Evolutionary conservation across 176 grass and related monocot species (phyloP).

Genomic region (Rhynchospora breviuscula): DNA sequence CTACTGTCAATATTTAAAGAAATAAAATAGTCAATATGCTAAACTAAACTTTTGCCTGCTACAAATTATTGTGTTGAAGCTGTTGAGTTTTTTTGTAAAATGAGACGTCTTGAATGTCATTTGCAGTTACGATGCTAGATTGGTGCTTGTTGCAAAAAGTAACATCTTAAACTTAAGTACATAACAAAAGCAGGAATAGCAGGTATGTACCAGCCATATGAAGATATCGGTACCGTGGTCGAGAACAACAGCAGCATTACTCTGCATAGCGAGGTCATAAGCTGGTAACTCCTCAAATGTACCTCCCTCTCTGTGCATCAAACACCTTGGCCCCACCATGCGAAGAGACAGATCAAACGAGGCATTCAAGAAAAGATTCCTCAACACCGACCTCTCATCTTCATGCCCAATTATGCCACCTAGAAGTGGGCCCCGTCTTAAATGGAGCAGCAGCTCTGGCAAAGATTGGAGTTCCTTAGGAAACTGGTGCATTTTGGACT

Average conservation of each 20-base stretch:
- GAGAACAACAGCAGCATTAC: slow-evolving; percentile 77
- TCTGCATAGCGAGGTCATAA: slow-evolving; percentile 96
- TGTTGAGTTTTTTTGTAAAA: neutral
- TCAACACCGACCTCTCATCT: slow-evolving; percentile 88
- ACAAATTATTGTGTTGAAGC: neutral
- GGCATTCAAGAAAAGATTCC: slow-evolving; percentile 78
- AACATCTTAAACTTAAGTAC: slow-evolving; percentile 3
- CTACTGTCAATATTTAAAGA: neutral
- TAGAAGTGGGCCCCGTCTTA: slow-evolving; percentile 89
- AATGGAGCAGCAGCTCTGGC: slow-evolving; percentile 89
- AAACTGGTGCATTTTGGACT: slow-evolving; percentile 73
- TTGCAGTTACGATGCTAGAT: neutral
- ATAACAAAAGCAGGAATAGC: neutral
- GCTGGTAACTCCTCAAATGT: slow-evolving; percentile 93
- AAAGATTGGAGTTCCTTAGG: slow-evolving; percentile 78
- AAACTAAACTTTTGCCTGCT: neutral
- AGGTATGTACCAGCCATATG: slow-evolving; percentile 86
- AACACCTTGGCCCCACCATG: slow-evolving; percentile 81
- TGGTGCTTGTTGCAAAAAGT: neutral
- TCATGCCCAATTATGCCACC: slow-evolving; percentile 93
- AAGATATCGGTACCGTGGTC: slow-evolving; percentile 99
- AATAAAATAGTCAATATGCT: neutral
- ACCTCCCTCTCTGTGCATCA: slow-evolving; percentile 90
- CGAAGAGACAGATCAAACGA: slow-evolving; percentile 82
- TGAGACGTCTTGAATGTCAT: neutral